Percentiles rank a stretch among this genome's conserved stretches.
Evolutionary conservation across 2,329 filamentous ascomycete species (phyloP).

Genomic region (Diplodia mutila): DNA sequence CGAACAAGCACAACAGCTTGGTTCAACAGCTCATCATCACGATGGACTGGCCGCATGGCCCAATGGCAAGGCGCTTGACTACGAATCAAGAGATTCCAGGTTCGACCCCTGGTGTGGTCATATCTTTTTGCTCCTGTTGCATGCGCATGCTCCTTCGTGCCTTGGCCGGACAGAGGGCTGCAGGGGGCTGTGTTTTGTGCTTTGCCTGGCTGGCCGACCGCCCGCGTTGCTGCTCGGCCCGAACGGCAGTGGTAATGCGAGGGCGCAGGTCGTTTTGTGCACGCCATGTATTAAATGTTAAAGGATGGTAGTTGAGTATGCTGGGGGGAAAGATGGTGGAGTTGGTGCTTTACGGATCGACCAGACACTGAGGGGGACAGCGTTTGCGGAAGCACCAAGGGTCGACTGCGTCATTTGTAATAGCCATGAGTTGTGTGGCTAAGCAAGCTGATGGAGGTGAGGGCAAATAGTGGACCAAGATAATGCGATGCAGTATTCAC

Average conservation of each 20-base stretch:
- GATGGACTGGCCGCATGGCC: constrained; percentile 43
- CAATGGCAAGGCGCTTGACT: constrained; percentile 64
- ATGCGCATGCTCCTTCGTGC: not conserved
- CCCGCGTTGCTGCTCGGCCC: no score
- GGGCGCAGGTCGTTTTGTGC: no score
- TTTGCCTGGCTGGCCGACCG: not conserved
- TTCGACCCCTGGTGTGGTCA: constrained; percentile 28
- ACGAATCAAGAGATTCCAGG: constrained; percentile 53
- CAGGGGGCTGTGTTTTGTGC: not conserved
- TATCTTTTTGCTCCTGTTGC: not conserved
- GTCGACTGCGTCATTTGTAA: no score
- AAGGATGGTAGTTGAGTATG: no score
- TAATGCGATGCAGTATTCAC: not conserved
- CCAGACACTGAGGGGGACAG: no score
- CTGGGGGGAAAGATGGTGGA: no score
- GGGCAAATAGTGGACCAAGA: not conserved
- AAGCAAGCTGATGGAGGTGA: no score
- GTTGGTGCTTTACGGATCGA: no score
- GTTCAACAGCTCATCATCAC: not conserved
- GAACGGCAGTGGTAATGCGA: no score
- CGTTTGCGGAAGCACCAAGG: no score
- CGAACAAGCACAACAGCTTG: not conserved
- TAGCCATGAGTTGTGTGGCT: no score
- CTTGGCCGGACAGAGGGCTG: not conserved
- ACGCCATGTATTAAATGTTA: no score